Evolutionary conservation across 495 filamentous ascomycete genomes (phyloP).

Genomic region (Annulohypoxylon maeteangense): DNA sequence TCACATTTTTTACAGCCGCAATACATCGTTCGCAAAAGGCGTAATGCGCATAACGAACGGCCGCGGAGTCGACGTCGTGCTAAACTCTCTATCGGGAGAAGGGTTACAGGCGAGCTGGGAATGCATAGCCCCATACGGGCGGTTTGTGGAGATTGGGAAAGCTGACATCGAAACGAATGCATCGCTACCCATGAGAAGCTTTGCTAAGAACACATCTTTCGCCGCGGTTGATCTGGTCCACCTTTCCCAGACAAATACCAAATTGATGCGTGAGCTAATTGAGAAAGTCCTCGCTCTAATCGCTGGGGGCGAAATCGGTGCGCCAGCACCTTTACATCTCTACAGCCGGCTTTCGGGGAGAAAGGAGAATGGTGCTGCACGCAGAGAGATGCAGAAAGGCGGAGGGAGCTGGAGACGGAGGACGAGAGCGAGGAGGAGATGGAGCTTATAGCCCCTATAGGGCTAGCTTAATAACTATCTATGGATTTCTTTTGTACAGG

Average conservation of each 20-base stretch:
- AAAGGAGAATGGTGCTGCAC: too few relatives aligned
- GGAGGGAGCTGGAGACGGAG: too few relatives aligned
- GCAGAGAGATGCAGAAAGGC: too few relatives aligned
- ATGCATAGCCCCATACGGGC: constrained; percentile 58
- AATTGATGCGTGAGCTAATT: neutral
- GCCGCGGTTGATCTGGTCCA: constrained; percentile 46
- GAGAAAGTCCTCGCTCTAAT: neutral
- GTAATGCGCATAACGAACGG: neutral
- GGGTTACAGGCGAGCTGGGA: constrained; percentile 61
- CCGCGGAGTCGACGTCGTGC: constrained; percentile 39
- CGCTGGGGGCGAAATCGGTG: neutral
- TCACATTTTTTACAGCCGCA: constrained; percentile 62
- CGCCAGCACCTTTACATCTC: constrained; percentile 29
- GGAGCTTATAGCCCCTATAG: too few relatives aligned
- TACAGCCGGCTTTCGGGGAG: too few relatives aligned
- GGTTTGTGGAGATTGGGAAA: constrained; percentile 57
- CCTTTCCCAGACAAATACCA: neutral
- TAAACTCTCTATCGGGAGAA: constrained; percentile 67
- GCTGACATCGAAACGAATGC: constrained; percentile 31
- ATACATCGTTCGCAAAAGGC: constrained; percentile 53
- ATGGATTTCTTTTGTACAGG: too few relatives aligned
- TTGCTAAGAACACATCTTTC: constrained; percentile 49
- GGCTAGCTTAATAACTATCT: too few relatives aligned
- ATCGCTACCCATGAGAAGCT: constrained; percentile 41
- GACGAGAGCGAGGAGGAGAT: too few relatives aligned